A percentile compares a stretch with the other conserved stretches of the same genome.
Evolutionary conservation across 2,329 filamentous ascomycete genomes (phyloP).

Genomic region (Colletotrichum sp.): DNA sequence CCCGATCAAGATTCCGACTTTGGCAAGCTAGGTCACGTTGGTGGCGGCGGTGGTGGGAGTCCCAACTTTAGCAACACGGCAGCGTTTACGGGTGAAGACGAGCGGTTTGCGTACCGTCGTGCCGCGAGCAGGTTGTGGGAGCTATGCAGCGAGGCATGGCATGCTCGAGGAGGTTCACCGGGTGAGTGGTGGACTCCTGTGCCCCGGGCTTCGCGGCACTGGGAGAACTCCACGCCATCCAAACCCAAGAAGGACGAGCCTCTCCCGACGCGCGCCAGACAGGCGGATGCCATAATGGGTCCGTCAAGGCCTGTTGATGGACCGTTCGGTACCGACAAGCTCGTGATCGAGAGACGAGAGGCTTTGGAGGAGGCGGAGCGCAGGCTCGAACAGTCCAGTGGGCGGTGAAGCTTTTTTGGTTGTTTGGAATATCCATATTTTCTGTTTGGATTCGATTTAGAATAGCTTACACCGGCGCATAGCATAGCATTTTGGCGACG

Average conservation of each 20-base stretch:
- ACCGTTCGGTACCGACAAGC: slow-evolving; percentile 32
- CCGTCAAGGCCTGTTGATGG: slow-evolving; percentile 34
- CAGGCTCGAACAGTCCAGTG: background rate
- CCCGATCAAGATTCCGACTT: slow-evolving; percentile 64
- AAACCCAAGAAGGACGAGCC: slow-evolving; percentile 5
- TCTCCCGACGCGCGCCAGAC: background rate
- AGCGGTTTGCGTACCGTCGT: slow-evolving; percentile 80
- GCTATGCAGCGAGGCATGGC: slow-evolving; percentile 76
- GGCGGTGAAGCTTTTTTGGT: background rate
- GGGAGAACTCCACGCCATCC: slow-evolving; percentile 55
- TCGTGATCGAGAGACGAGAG: slow-evolving; percentile 38
- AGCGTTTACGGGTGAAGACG: slow-evolving; percentile 80
- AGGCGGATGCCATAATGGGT: slow-evolving; percentile 16
- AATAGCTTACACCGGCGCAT: background rate
- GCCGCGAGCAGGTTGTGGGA: slow-evolving; percentile 82
- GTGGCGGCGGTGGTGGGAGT: slow-evolving; percentile 17
- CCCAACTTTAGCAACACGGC: slow-evolving; percentile 72
- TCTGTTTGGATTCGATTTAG: background rate
- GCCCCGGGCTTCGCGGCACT: slow-evolving; percentile 65
- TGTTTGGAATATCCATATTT: background rate
- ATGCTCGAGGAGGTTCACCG: slow-evolving; percentile 57
- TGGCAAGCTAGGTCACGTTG: slow-evolving; percentile 33
- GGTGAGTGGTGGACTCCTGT: slow-evolving; percentile 66
- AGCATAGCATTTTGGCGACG: slow-evolving; percentile 18
- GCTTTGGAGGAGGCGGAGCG: slow-evolving; percentile 30